Evolutionary conservation across 768 basidiomycete species (phyloP).

Genomic region (Boletellus emodensis): DNA sequence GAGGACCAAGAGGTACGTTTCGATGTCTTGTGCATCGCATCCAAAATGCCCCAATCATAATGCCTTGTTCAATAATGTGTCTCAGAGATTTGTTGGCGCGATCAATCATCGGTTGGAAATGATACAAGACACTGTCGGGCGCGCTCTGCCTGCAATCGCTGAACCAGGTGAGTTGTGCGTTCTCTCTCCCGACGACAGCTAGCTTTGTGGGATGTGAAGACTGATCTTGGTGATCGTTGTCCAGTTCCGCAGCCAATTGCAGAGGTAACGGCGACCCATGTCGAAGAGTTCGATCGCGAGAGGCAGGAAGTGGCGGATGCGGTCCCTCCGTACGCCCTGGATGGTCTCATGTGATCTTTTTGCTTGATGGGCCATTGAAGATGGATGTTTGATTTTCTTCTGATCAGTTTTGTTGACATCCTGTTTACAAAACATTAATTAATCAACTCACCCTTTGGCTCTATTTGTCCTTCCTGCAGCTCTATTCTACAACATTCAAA

Average conservation of each 20-base stretch:
- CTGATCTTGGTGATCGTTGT: not conserved
- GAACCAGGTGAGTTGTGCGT: constrained; percentile 5
- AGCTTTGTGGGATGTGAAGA: no score
- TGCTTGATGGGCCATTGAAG: no score
- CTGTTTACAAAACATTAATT: no score
- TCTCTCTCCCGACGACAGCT: not conserved
- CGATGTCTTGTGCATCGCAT: no score
- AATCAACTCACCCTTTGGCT: no score
- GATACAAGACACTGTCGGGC: constrained; percentile 12
- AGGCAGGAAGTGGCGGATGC: not conserved
- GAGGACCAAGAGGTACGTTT: constrained; percentile 11
- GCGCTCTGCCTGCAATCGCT: constrained; percentile 8
- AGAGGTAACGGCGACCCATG: constrained; percentile 10
- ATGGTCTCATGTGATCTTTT: constrained; percentile 12
- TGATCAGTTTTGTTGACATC: no score
- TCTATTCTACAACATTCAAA: no score
- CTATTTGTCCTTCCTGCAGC: no score
- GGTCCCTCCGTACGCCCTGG: constrained; percentile 5
- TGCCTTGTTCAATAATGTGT: no score
- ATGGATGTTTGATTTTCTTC: no score
- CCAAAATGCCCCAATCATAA: no score
- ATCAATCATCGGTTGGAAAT: constrained; percentile 14
- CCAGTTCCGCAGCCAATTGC: constrained; percentile 11
- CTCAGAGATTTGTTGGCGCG: constrained; percentile 7
- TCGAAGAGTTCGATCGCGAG: constrained; percentile 9